phyloP scores from a whole-genome alignment of 805 yeast genomes.

The Ogataea philodendri region DNA sequence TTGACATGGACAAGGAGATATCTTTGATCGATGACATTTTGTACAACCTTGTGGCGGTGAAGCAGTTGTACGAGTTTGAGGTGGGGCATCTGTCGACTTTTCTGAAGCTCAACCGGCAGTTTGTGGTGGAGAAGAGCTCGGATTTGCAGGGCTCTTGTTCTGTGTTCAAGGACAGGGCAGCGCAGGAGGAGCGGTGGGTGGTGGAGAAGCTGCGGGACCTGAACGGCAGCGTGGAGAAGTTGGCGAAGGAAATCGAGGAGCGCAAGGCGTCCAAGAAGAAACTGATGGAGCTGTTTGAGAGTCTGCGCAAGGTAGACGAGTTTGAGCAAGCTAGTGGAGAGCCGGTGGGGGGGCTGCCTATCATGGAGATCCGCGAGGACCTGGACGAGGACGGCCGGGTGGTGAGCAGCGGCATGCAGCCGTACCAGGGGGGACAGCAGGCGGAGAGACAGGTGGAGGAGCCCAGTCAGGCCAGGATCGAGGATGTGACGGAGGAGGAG shows the following conservation, averaged over 20 bases:
- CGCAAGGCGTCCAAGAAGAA: constrained; percentile 30
- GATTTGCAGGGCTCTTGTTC: constrained; percentile 20
- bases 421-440: constrained; percentile 20
- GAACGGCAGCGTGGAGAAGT: constrained; percentile 11
- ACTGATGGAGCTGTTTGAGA: constrained; percentile 28
- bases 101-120: constrained; percentile 12
- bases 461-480: too few relatives aligned
- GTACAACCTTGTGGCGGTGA: constrained; percentile 25
- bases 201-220: constrained; percentile 15
- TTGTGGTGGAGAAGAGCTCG: constrained; percentile 17
- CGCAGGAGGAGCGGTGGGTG: constrained; percentile 21
- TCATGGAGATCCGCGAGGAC: constrained; percentile 82
- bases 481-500: constrained; percentile 10
- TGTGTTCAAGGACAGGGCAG: constrained; percentile 22
- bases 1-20: constrained; percentile 27
- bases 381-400: constrained; percentile 83
- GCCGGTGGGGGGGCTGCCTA: too few relatives aligned
- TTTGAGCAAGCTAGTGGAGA: too few relatives aligned
- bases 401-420: constrained; percentile 43
- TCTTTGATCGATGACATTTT: constrained; percentile 27
- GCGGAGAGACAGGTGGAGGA: too few relatives aligned
- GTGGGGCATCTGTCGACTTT: constrained; percentile 21
- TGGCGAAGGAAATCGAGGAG: constrained; percentile 39
- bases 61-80: constrained; percentile 30
- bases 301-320: constrained; percentile 21